A percentile compares a stretch with the other conserved stretches of the same genome.
Evolutionary conservation across 257 asterid species (phyloP).

Genomic region (Henckelia pumila): DNA sequence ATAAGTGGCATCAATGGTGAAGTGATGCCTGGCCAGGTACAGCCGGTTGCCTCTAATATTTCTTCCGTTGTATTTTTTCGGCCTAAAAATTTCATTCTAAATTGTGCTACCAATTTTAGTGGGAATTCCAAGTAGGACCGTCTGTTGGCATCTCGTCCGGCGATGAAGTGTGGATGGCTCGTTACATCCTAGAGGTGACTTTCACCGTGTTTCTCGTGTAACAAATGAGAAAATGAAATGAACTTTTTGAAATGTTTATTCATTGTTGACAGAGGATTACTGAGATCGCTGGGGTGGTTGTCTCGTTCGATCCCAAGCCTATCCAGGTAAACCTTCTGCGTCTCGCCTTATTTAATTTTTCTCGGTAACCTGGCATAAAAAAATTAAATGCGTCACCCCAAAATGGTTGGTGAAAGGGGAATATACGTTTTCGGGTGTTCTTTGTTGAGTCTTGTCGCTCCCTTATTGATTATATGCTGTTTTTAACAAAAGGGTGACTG

Average conservation of each 20-base stretch:
- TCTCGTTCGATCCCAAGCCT: slow-evolving; percentile 36
- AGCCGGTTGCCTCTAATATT: not conserved
- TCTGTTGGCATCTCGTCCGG: slow-evolving; percentile 35
- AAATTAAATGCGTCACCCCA: not conserved
- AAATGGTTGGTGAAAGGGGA: no score
- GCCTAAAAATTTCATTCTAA: not conserved
- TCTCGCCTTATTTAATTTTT: no score
- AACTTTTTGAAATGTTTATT: not conserved
- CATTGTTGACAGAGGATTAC: slow-evolving; percentile 26
- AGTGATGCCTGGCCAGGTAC: slow-evolving; percentile 25
- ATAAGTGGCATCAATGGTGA: slow-evolving; percentile 22
- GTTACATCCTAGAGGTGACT: slow-evolving; percentile 29
- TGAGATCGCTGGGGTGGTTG: slow-evolving; percentile 25
- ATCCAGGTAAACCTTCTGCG: slow-evolving; percentile 11
- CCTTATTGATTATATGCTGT: not conserved
- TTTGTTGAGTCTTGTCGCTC: no score
- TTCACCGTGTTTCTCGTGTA: not conserved
- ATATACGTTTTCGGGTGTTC: no score
- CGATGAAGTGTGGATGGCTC: slow-evolving; percentile 34
- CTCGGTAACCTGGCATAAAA: not conserved
- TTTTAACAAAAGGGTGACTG: slow-evolving; percentile 29
- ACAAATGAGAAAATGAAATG: not conserved
- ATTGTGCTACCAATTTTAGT: not conserved
- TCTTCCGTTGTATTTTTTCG: not conserved
- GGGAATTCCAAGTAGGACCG: slow-evolving; percentile 41